phyloP scores from a whole-genome alignment of 495 filamentous ascomycete genomes.

The Entonaema liquescens region DNA sequence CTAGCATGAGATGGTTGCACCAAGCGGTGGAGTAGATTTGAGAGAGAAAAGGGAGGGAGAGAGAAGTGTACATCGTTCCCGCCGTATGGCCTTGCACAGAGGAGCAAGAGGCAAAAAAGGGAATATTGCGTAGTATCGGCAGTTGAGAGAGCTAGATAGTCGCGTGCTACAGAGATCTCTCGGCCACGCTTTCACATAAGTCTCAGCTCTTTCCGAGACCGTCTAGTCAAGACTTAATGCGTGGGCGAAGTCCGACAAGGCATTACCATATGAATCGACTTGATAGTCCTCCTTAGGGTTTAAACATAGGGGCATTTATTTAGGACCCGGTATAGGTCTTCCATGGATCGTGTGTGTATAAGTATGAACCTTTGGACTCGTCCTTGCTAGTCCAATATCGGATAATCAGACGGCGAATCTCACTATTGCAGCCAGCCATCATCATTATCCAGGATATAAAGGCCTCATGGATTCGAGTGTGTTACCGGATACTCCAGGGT shows the following conservation, averaged over 20 bases:
- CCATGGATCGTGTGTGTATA: slow-evolving; percentile 29
- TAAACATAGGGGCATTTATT: slow-evolving; percentile 2
- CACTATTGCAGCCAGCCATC: slow-evolving; percentile 5
- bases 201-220: slow-evolving; percentile 42
- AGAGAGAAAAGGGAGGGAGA: slow-evolving; percentile 15
- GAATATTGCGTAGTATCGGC: slow-evolving; percentile 40
- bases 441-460: neutral
- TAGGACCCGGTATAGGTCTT: slow-evolving; percentile 10
- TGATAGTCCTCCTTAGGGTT: slow-evolving; percentile 9
- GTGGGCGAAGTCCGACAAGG: slow-evolving; percentile 17
- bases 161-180: slow-evolving; percentile 43
- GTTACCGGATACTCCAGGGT: slow-evolving; percentile 3
- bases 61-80: slow-evolving; percentile 29
- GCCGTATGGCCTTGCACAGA: slow-evolving; percentile 37
- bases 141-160: slow-evolving; percentile 40
- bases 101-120: slow-evolving; percentile 39
- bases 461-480: slow-evolving; percentile 28
- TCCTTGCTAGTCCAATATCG: slow-evolving; percentile 13
- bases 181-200: slow-evolving; percentile 32
- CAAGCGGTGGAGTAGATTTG: slow-evolving; percentile 29
- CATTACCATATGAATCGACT: slow-evolving; percentile 12
- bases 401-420: slow-evolving; percentile 17
- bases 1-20: slow-evolving; percentile 27
- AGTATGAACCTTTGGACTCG: slow-evolving; percentile 25
- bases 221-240: slow-evolving; percentile 34